Evolutionary conservation across 495 filamentous ascomycete genomes (phyloP), one percentile per base, ranked within the genome.

Genomic region (Penicillium taxi): DNA sequence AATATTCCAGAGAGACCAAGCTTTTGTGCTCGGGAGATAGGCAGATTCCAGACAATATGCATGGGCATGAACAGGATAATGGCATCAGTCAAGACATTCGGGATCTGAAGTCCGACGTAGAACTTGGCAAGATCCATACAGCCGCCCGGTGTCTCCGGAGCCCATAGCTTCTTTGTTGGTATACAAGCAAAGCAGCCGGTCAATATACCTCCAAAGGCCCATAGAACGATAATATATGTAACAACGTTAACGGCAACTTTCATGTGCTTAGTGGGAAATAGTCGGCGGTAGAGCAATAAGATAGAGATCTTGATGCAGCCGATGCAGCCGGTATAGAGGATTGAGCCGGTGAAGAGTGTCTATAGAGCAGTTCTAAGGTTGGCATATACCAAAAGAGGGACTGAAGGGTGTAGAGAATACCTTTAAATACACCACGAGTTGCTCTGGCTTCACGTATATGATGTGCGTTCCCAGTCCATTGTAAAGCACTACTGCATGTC

Each of bases 51-150:
- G 13, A 76, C 51, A 6, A 58, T 58, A 6, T 69, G 70, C 26
- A 78, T 55, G 0, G 76, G 75, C 26, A 77, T 64, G 0, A 70
- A 18, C 13, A 73, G 52, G 6, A 73, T 58, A 6, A 58, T 49
- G 9, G 59, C 47, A 45, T 70, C 68, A 0, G 61, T 59, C 0
- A 58, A 28, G 15, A 72, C 64, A 24, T 73, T 72, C 7, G 64
- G 59, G 5, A 66, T 50, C 16, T 64, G 55, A 20, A 57, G 55
- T 0, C 54, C 59, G 6, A 68, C 55, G 28, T 61, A 63, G 35
- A 55, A 61, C 19, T 32, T 42, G 14, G 41, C 46, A 2, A 50
- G 30, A 29, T 66, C 48, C 26, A 69, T 49, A 30, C 61, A 69
- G 2, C 41, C 39, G 16, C 58, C 54, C 1, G 40, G 27, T 6